Conservation (phyloP, 805 yeast genomes). For the Ogataea paradorogensis region DNA sequence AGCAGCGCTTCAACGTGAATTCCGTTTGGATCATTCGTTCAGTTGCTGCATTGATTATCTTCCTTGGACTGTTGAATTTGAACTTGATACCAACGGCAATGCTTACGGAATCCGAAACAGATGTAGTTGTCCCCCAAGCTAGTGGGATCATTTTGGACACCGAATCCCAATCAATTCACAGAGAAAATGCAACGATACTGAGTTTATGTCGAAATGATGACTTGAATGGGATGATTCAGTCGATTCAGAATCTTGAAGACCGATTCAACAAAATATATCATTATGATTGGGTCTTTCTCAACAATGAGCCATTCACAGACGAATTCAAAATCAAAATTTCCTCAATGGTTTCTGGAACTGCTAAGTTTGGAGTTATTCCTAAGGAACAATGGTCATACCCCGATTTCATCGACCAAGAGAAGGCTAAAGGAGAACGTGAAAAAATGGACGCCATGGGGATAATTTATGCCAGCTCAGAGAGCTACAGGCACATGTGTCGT, state of each 20-base stretch:
- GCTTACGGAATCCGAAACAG: not conserved
- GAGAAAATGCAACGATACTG: slow-evolving; percentile 52
- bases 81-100: not conserved
- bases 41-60: not conserved
- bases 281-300: slow-evolving; percentile 92
- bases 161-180: slow-evolving; percentile 2
- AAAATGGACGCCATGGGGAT: slow-evolving; percentile 44
- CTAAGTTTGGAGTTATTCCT: slow-evolving; percentile 71
- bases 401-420: slow-evolving; percentile 67
- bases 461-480: slow-evolving; percentile 40
- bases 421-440: slow-evolving; percentile 62
- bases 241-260: slow-evolving; percentile 72
- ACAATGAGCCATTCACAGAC: slow-evolving; percentile 71
- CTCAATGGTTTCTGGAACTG: slow-evolving; percentile 59
- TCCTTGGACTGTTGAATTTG: not conserved
- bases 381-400: slow-evolving; percentile 87
- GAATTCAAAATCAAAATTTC: slow-evolving; percentile 60
- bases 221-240: slow-evolving; percentile 50
- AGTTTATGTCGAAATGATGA: slow-evolving; percentile 72
- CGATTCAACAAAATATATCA: slow-evolving; percentile 72
- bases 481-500: slow-evolving; percentile 49
- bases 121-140: not conserved
- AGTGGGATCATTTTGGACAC: not conserved
- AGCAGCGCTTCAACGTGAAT: slow-evolving; percentile 3
- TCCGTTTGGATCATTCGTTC: not conserved